Percentiles rank a stretch among this genome's conserved stretches.
Conservation (phyloP, 305 asterid species). For the Plantago coronopus region DNA sequence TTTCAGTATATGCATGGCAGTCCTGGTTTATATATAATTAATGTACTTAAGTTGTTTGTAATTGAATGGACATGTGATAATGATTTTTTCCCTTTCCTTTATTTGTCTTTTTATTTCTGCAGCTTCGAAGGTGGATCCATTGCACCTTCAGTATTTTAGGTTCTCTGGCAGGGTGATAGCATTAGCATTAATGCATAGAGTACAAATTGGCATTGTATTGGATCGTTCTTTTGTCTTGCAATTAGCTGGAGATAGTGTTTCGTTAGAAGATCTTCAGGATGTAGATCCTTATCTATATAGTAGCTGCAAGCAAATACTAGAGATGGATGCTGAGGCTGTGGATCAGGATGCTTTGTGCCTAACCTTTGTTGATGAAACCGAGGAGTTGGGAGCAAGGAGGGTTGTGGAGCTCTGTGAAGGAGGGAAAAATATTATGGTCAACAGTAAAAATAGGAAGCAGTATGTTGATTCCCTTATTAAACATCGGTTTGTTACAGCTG, state of each 20-base stretch:
- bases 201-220: conserved; percentile 78
- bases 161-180: conserved; percentile 85
- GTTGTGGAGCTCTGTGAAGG: conserved; percentile 56
- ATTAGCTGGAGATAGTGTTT: conserved; percentile 55
- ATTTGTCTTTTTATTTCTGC: conserved; percentile 28
- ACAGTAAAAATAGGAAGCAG: conserved; percentile 59
- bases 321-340: conserved; percentile 68
- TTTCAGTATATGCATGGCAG: not conserved
- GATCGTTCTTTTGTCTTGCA: conserved; percentile 63
- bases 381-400: conserved; percentile 72
- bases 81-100: conserved; percentile 18
- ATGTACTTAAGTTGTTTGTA: not conserved
- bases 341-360: conserved; percentile 79
- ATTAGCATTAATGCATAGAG: conserved; percentile 72
- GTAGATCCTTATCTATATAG: conserved; percentile 72
- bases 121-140: conserved; percentile 80
- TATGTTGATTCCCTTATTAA: conserved; percentile 68
- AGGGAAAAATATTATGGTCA: conserved; percentile 54
- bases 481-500: conserved; percentile 55
- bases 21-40: not conserved
- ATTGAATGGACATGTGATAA: conserved; percentile 11
- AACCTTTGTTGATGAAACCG: conserved; percentile 67
- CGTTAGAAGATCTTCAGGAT: conserved; percentile 68
- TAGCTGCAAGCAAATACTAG: conserved; percentile 84
- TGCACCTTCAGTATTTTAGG: conserved; percentile 72